Percentiles rank a stretch among this genome's conserved stretches.
Evolutionary conservation across 176 grass and related monocot genomes (phyloP).

Genomic region (Carex pumila): DNA sequence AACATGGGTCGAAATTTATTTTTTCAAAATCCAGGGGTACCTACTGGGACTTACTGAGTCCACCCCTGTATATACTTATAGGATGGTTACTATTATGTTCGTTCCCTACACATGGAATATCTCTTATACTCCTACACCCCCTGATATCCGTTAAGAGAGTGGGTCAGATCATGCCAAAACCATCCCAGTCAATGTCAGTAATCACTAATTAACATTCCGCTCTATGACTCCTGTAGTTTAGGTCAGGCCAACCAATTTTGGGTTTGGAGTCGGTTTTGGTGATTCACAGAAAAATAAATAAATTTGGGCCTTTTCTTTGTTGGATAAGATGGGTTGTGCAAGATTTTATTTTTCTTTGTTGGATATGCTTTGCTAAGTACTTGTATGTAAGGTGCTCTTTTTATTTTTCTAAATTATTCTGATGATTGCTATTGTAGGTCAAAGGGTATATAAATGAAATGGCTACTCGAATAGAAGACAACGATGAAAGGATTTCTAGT

Average conservation of each 20-base stretch:
- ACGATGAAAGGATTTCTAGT: conserved; percentile 82
- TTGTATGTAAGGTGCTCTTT: background rate
- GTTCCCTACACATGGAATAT: background rate
- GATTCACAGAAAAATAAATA: background rate
- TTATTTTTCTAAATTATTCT: background rate
- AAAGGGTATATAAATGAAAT: conserved; percentile 99
- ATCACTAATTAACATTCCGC: background rate
- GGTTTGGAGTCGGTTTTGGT: background rate
- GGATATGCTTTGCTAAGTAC: background rate
- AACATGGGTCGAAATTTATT: too few relatives aligned
- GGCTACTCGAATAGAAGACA: conserved; percentile 79
- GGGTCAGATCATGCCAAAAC: background rate
- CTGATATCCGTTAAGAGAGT: background rate
- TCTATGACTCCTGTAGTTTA: background rate
- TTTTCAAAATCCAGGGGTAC: too few relatives aligned
- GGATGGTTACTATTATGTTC: conserved; percentile 7
- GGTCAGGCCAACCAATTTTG: background rate
- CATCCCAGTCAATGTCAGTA: background rate
- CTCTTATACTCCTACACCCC: background rate
- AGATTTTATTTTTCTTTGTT: background rate
- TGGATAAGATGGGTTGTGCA: background rate
- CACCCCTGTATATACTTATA: background rate
- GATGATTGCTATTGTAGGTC: conserved; percentile 41
- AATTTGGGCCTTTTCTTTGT: background rate
- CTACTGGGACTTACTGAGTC: too few relatives aligned